Percentiles rank a stretch among this genome's conserved stretches.
Conservation (phyloP, 176 grass and related monocot genomes). For the Chloris gayana region DNA sequence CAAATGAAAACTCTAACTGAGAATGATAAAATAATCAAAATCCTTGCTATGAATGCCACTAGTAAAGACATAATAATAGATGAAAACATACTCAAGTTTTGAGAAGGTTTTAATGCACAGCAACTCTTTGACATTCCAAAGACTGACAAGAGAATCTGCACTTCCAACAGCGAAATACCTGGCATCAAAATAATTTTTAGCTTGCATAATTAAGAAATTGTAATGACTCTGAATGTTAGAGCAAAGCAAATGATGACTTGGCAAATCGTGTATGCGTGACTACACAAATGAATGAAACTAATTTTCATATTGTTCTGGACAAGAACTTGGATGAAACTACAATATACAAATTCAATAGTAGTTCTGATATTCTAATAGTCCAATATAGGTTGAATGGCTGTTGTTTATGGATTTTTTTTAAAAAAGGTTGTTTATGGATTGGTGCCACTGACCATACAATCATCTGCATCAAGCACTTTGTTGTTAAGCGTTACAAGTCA, state of each 20-base stretch:
- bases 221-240: neutral
- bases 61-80: neutral
- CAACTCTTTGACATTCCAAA: conserved; percentile 94
- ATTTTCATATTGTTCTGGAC: conserved; percentile 18
- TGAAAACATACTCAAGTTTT: conserved; percentile 87
- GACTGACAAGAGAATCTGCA: conserved; percentile 98
- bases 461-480: conserved; percentile 13
- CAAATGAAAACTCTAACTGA: conserved; percentile 8
- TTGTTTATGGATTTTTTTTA: neutral
- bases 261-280: neutral
- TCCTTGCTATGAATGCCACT: neutral
- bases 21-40: neutral
- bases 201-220: conserved; percentile 23
- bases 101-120: conserved; percentile 93
- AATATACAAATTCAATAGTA: neutral
- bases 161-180: conserved; percentile 99
- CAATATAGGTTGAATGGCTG: neutral
- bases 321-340: conserved; percentile 4
- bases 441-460: neutral
- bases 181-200: conserved; percentile 47
- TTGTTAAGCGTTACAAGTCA: neutral
- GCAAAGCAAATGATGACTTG: conserved; percentile 15
- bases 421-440: no score
- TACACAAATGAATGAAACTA: conserved; percentile 17
- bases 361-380: neutral